Conservation (phyloP, 305 asterid genomes). For the Ajuga reptans region DNA sequence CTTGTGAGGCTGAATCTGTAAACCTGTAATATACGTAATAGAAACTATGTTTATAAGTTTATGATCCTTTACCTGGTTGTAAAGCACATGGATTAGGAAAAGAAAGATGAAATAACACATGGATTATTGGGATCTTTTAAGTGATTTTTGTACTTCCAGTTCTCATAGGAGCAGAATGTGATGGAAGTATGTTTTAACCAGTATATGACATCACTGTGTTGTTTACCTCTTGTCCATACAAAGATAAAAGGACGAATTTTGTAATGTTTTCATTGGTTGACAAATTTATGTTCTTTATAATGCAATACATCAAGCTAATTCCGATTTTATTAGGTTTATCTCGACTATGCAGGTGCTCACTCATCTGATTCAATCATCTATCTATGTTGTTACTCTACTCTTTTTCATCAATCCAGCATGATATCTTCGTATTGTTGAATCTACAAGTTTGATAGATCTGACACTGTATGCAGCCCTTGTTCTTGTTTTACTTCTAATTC, state of each 20-base stretch:
- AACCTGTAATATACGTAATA: background rate
- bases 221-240: background rate
- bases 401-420: conserved; percentile 1
- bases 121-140: background rate
- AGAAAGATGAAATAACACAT: background rate
- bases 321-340: background rate
- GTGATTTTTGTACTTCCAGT: background rate
- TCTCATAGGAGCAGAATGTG: background rate
- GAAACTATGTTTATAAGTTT: background rate
- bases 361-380: background rate
- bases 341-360: background rate
- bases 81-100: too few relatives aligned
- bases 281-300: background rate
- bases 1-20: background rate
- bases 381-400: background rate
- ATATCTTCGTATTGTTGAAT: background rate
- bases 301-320: background rate
- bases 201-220: background rate
- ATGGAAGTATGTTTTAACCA: too few relatives aligned
- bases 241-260: background rate
- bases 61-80: background rate
- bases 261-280: background rate
- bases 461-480: background rate
- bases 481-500: conserved; percentile 11
- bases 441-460: background rate